These are phyloP conservation scores for Dendrocalamus latiflorus DNA, from an alignment of 202 grass and related monocot species.

Conservation along the genomic window DNA sequence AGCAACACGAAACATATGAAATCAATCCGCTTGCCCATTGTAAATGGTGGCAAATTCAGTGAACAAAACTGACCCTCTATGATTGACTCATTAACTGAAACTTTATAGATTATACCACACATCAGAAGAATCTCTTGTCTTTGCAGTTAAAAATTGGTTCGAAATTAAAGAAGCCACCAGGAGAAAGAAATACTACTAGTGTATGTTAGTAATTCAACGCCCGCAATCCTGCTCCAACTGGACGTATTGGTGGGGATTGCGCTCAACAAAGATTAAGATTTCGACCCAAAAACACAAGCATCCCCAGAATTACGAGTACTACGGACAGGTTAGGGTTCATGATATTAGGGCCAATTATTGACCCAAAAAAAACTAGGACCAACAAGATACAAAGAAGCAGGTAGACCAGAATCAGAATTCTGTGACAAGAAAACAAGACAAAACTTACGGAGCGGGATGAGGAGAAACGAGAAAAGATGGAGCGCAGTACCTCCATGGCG, in stretches of 20 bases:
- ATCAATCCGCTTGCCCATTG: neutral
- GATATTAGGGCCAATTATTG: neutral
- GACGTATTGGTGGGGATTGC: neutral
- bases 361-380: too few relatives aligned
- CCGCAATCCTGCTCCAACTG: neutral
- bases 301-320: neutral
- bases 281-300: neutral
- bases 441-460: slow-evolving; percentile 33
- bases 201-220: neutral
- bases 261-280: too few relatives aligned
- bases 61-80: neutral
- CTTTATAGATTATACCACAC: neutral
- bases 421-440: neutral
- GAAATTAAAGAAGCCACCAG: neutral
- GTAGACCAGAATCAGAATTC: neutral
- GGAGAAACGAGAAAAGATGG: slow-evolving; percentile 44
- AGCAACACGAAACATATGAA: slow-evolving; percentile 4
- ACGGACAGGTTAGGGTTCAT: neutral
- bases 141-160: neutral
- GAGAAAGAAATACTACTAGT: neutral
- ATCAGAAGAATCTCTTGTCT: neutral
- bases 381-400: neutral
- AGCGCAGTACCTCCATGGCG: slow-evolving; percentile 53
- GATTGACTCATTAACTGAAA: neutral
- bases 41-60: neutral